Evolutionary conservation across 768 basidiomycete genomes (phyloP).

Genomic region (Panellus pusillus): DNA sequence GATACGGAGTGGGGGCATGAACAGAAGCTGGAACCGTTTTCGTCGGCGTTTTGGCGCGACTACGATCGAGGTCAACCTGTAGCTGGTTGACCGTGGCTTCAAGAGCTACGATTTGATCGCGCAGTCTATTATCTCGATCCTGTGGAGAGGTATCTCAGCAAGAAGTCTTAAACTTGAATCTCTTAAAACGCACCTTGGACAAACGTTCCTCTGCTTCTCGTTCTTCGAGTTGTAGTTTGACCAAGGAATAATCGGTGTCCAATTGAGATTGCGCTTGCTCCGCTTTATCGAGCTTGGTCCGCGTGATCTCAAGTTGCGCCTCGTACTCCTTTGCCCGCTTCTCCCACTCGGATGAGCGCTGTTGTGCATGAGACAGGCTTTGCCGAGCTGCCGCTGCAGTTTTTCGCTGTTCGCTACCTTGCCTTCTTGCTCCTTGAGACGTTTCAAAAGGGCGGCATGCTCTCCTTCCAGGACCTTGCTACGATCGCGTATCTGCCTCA

Average conservation of each 20-base stretch:
- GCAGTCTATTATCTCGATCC: slow-evolving; percentile 72
- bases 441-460: slow-evolving; percentile 64
- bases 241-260: slow-evolving; percentile 68
- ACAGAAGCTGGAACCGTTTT: slow-evolving; percentile 27
- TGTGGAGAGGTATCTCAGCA: slow-evolving; percentile 26
- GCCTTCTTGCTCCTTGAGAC: slow-evolving; percentile 68
- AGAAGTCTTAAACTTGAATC: neutral
- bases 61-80: slow-evolving; percentile 55
- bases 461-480: slow-evolving; percentile 67
- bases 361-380: slow-evolving; percentile 69
- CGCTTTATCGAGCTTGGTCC: slow-evolving; percentile 62
- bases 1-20: slow-evolving; percentile 37
- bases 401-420: slow-evolving; percentile 61
- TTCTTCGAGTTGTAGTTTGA: slow-evolving; percentile 74
- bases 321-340: slow-evolving; percentile 72
- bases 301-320: slow-evolving; percentile 56
- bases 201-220: slow-evolving; percentile 70
- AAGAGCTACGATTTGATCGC: slow-evolving; percentile 62
- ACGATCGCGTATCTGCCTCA: slow-evolving; percentile 64
- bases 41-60: slow-evolving; percentile 36
- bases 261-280: slow-evolving; percentile 66
- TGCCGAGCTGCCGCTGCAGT: slow-evolving; percentile 57
- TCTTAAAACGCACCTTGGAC: slow-evolving; percentile 50
- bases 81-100: slow-evolving; percentile 60
- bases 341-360: slow-evolving; percentile 82